These are phyloP conservation scores for Mycena venus DNA, from an alignment of 768 basidiomycete species.

Conservation along the genomic window DNA sequence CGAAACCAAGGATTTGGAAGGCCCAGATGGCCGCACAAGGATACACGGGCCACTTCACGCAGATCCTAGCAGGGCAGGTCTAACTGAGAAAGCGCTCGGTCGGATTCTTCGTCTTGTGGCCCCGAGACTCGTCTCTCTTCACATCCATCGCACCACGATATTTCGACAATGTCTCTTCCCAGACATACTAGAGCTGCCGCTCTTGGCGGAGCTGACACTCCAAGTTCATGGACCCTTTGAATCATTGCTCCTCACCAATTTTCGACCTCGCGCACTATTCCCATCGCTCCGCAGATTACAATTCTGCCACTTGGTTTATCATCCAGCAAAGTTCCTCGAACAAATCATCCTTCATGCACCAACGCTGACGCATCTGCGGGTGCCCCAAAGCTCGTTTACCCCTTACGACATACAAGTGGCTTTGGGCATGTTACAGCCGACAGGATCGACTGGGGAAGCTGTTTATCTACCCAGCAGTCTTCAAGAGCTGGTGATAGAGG, in stretches of 20 bases:
- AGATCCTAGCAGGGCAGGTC: neutral
- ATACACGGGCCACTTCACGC: neutral
- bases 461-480: neutral
- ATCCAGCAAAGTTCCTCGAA: neutral
- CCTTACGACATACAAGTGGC: neutral
- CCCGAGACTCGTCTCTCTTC: neutral
- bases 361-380: constrained; percentile 5
- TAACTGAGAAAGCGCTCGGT: neutral
- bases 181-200: constrained; percentile 2
- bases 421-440: neutral
- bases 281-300: constrained; percentile 12
- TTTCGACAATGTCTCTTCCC: neutral
- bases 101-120: constrained; percentile 4
- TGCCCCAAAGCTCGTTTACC: constrained; percentile 13
- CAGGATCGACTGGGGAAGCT: neutral
- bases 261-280: neutral
- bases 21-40: neutral
- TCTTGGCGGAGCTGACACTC: constrained; percentile 13
- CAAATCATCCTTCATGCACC: constrained; percentile 1
- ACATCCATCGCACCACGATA: constrained; percentile 5
- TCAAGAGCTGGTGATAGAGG: neutral
- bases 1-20: neutral
- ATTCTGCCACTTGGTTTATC: neutral
- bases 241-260: neutral
- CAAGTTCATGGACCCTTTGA: constrained; percentile 9